These are phyloP conservation scores for Dothidotthia symphoricarpi DNA, from an alignment of 2,329 filamentous ascomycete species.

Conservation along the genomic window DNA sequence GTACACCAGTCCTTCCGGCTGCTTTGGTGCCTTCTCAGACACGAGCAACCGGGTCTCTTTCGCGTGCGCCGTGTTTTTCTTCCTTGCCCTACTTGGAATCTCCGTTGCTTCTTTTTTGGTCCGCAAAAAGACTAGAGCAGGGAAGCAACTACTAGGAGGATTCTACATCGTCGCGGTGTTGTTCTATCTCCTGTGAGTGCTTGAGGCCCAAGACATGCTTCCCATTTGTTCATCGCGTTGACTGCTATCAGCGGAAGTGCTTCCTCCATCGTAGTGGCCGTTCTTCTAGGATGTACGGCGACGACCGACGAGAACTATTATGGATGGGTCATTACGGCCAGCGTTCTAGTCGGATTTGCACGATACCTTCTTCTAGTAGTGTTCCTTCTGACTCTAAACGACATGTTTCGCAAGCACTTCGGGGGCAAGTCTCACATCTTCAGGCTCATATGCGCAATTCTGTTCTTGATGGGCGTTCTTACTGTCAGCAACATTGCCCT, in stretches of 20 bases:
- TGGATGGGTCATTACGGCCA: no score
- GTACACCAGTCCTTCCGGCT: no score
- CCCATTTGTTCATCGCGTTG: neutral
- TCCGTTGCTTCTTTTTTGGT: conserved; percentile 16
- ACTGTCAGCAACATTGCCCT: conserved; percentile 14
- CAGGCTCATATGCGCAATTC: conserved; percentile 12
- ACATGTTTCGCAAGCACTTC: conserved; percentile 20
- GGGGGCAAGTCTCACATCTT: conserved; percentile 8
- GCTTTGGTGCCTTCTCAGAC: no score
- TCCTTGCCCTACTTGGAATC: conserved; percentile 17
- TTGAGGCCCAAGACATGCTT: neutral
- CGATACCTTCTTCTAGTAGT: conserved; percentile 25
- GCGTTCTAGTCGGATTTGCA: conserved; percentile 20
- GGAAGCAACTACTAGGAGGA: conserved; percentile 22
- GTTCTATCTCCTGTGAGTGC: conserved; percentile 21
- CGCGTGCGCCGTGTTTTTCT: conserved; percentile 18
- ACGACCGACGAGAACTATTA: no score
- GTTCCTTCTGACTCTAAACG: conserved; percentile 26
- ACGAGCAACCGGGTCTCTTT: no score
- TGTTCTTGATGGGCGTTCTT: conserved; percentile 23
- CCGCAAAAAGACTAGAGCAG: conserved; percentile 17
- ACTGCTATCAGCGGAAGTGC: conserved; percentile 12
- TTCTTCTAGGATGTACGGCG: no score
- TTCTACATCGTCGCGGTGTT: conserved; percentile 15
- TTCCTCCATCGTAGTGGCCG: conserved; percentile 12